Conservation (phyloP, 2,329 filamentous ascomycete genomes). For the Fusarium redolens region DNA sequence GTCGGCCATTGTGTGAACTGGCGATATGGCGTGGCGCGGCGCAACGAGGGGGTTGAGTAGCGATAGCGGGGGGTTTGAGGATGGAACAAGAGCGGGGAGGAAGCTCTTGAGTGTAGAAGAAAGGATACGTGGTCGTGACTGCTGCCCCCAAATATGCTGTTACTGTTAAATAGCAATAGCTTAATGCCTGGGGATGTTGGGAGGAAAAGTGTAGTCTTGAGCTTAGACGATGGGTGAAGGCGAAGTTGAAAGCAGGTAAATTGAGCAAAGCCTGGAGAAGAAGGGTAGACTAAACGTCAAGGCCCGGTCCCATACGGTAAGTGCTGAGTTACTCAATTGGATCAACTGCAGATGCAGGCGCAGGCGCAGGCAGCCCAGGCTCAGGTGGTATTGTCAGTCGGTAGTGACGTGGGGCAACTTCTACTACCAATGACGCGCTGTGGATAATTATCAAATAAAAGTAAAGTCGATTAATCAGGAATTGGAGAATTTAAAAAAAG, state of each 20-base stretch:
- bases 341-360: constrained; percentile 3
- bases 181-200: neutral
- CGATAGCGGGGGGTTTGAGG: constrained; percentile 16
- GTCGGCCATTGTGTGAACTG: constrained; percentile 68
- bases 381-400: constrained; percentile 11
- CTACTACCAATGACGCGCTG: constrained; percentile 34
- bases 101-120: neutral
- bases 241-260: constrained; percentile 26
- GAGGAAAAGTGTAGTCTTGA: neutral
- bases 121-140: neutral
- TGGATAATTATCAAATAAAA: constrained; percentile 12
- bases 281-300: neutral
- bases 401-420: constrained; percentile 38
- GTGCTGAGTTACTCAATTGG: constrained; percentile 1
- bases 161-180: neutral
- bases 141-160: neutral
- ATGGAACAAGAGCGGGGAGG: constrained; percentile 12
- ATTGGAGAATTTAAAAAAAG: neutral
- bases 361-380: neutral
- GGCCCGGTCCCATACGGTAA: neutral
- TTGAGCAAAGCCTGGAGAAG: constrained; percentile 4
- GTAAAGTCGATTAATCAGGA: constrained; percentile 2
- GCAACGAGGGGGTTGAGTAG: constrained; percentile 32
- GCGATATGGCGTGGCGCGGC: constrained; percentile 26
- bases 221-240: constrained; percentile 2